Conservation (phyloP, 371 early-diverging fungal genomes). For the Apophysomyces sp. region DNA sequence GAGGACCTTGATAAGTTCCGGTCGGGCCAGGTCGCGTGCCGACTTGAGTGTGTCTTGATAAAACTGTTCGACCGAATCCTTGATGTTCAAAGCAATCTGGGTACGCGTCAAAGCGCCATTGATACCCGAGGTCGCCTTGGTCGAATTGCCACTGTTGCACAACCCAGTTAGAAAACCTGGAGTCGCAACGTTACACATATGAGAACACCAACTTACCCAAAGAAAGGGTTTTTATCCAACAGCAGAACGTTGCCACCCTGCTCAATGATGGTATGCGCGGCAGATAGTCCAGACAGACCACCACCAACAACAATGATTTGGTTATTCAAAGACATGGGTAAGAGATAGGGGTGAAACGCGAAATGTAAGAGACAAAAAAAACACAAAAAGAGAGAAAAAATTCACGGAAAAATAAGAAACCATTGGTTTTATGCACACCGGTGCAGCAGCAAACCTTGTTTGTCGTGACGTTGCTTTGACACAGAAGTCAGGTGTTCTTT, state of each 20-base stretch:
- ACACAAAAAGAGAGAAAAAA: slow-evolving; percentile 6
- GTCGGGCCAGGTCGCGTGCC: slow-evolving; percentile 83
- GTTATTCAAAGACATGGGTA: slow-evolving; percentile 39
- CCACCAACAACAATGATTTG: slow-evolving; percentile 91
- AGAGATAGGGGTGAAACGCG: not conserved
- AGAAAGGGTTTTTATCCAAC: slow-evolving; percentile 88
- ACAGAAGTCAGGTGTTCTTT: slow-evolving; percentile 3
- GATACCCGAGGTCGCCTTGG: slow-evolving; percentile 98
- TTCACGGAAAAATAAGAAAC: slow-evolving; percentile 4
- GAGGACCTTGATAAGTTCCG: slow-evolving; percentile 85
- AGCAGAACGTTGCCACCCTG: slow-evolving; percentile 85
- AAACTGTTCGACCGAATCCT: slow-evolving; percentile 87
- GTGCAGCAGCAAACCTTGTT: not conserved
- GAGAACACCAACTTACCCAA: slow-evolving; percentile 54
- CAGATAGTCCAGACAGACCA: slow-evolving; percentile 88
- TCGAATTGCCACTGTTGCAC: slow-evolving; percentile 75
- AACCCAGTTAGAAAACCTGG: slow-evolving; percentile 5
- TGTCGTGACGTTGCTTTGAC: not conserved
- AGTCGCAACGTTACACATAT: not conserved
- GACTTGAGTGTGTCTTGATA: slow-evolving; percentile 87
- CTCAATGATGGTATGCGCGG: slow-evolving; percentile 85
- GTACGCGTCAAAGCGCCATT: slow-evolving; percentile 92
- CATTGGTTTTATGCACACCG: slow-evolving; percentile 1
- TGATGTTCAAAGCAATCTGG: slow-evolving; percentile 61
- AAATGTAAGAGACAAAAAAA: slow-evolving; percentile 1